phyloP scores from a whole-genome alignment of 2,329 filamentous ascomycete species.

The Metarhizium humberi region DNA sequence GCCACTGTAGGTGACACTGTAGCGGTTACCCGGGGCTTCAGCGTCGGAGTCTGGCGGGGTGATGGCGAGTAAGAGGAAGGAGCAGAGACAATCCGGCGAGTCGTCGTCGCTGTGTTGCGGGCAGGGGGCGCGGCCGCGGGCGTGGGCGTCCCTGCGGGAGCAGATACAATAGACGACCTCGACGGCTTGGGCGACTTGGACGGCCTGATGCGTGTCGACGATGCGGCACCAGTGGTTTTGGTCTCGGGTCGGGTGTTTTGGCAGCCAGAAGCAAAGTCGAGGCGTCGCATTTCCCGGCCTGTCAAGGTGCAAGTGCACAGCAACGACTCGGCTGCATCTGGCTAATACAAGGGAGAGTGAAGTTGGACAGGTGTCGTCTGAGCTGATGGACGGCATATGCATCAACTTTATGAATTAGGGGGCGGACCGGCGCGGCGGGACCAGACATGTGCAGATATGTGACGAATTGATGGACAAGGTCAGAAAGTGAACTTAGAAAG shows the following conservation, averaged over 20 bases:
- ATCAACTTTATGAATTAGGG: neutral
- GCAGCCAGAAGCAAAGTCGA: slow-evolving; percentile 1
- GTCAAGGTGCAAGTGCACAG: neutral
- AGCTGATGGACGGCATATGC: no score
- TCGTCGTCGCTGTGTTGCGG: neutral
- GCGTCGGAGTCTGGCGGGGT: neutral
- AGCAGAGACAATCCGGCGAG: neutral
- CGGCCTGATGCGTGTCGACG: neutral
- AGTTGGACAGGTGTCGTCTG: no score
- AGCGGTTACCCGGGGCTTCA: neutral
- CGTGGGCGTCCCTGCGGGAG: neutral
- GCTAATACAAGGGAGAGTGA: neutral
- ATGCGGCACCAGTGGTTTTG: neutral
- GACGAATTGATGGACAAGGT: no score
- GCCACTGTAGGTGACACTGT: neutral
- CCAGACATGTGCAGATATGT: no score
- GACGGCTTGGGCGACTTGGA: neutral
- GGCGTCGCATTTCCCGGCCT: slow-evolving; percentile 4
- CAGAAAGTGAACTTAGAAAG: neutral
- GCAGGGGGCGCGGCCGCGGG: neutral
- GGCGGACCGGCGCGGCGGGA: neutral
- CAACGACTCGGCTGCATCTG: neutral
- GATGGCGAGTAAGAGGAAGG: neutral
- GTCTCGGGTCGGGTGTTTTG: neutral
- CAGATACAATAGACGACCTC: neutral